phyloP scores from a whole-genome alignment of 495 filamentous ascomycete genomes.

The Cryomyces minteri region DNA sequence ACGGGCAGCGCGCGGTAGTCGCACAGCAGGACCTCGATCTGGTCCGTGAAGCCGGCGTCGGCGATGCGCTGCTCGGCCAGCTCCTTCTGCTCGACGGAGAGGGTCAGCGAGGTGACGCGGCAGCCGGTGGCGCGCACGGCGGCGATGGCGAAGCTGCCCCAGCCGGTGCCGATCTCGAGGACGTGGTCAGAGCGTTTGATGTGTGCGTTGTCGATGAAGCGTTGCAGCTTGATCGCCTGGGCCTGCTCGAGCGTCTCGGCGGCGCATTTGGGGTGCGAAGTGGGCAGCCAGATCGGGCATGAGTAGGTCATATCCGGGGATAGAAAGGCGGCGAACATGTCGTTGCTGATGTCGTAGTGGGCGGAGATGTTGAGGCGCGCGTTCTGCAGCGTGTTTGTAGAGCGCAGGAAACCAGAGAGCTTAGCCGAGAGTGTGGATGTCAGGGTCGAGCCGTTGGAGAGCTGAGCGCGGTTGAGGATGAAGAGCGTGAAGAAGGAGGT shows the following conservation, averaged over 20 bases:
- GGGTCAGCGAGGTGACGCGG: conserved; percentile 11
- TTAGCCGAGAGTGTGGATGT: conserved; percentile 35
- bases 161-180: conserved; percentile 15
- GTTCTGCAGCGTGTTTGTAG: conserved; percentile 44
- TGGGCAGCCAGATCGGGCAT: conserved; percentile 44
- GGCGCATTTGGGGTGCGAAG: conserved; percentile 13
- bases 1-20: conserved; percentile 11
- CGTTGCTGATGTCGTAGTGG: conserved; percentile 64
- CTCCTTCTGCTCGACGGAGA: conserved; percentile 12
- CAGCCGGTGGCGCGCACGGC: conserved; percentile 13
- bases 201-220: conserved; percentile 38
- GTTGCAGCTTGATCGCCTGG: conserved; percentile 42
- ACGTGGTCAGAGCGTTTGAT: conserved; percentile 29
- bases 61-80: conserved; percentile 13
- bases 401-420: conserved; percentile 31
- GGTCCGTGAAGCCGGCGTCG: conserved; percentile 8
- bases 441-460: conserved; percentile 37
- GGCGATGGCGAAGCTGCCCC: conserved; percentile 15
- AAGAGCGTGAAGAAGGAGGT: conserved; percentile 51
- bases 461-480: conserved; percentile 37
- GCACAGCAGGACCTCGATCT: conserved; percentile 14
- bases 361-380: conserved; percentile 44
- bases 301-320: conserved; percentile 63
- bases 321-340: conserved; percentile 54
- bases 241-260: conserved; percentile 42